These are phyloP conservation scores for Plicaturopsis crispa DNA, from an alignment of 768 basidiomycete species.

Conservation along the genomic window DNA sequence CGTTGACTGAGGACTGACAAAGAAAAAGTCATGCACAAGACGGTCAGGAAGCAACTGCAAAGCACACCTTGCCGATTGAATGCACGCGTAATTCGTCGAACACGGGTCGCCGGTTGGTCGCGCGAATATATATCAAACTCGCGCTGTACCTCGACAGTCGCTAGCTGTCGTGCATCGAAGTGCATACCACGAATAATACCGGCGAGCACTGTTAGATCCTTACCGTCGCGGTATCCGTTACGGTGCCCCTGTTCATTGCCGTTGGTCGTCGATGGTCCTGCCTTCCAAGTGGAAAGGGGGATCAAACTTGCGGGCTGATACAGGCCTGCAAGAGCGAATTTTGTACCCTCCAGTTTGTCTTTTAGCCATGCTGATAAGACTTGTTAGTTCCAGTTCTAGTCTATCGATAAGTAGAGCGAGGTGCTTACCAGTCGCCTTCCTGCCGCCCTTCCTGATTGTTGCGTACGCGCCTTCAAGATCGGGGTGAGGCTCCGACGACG, in stretches of 20 bases:
- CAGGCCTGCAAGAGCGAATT: slow-evolving; percentile 16
- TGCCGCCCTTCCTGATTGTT: slow-evolving; percentile 12
- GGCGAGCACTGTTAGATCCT: slow-evolving; percentile 15
- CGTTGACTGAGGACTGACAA: too few relatives aligned
- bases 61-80: too few relatives aligned
- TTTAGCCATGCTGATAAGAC: slow-evolving; percentile 18
- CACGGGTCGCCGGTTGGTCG: too few relatives aligned
- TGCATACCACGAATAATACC: slow-evolving; percentile 18
- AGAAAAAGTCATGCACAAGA: too few relatives aligned
- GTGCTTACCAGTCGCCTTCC: slow-evolving; percentile 13
- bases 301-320: slow-evolving; percentile 20
- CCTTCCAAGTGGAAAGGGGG: slow-evolving; percentile 18
- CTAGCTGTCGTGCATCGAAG: slow-evolving; percentile 10
- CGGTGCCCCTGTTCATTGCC: slow-evolving; percentile 17
- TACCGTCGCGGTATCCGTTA: slow-evolving; percentile 16
- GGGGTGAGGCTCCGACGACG: slow-evolving; percentile 11
- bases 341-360: slow-evolving; percentile 13
- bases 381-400: too few relatives aligned
- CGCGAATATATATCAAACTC: too few relatives aligned
- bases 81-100: too few relatives aligned
- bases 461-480: slow-evolving; percentile 10
- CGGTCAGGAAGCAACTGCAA: too few relatives aligned
- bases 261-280: slow-evolving; percentile 15
- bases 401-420: neutral
- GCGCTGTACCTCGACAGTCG: slow-evolving; percentile 4